These are phyloP conservation scores for Debaryomyces prosopidis DNA, from an alignment of 805 yeast species.

Conservation along the genomic window DNA sequence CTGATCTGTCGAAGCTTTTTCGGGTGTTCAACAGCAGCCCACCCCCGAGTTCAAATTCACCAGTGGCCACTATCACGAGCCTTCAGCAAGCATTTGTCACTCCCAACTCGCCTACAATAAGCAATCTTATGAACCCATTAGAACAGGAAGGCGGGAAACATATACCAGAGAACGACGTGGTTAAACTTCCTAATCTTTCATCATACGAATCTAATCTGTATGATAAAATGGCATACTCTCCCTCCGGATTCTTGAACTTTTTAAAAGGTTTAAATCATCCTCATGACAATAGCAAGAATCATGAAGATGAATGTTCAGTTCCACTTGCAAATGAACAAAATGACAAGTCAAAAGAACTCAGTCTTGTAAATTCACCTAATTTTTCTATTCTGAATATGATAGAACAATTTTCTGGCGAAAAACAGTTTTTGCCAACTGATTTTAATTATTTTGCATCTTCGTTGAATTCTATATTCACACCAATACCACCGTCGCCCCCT, in stretches of 20 bases:
- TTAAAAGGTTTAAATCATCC: conserved; percentile 22
- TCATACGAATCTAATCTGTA: background rate
- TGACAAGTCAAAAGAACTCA: background rate
- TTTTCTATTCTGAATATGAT: background rate
- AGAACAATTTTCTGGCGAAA: background rate
- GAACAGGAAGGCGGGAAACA: background rate
- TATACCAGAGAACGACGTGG: background rate
- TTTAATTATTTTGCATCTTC: conserved; percentile 11
- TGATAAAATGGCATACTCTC: conserved; percentile 13
- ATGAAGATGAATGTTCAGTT: background rate
- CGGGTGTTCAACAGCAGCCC: background rate
- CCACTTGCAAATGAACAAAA: conserved; percentile 2
- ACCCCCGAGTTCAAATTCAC: background rate
- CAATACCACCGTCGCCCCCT: conserved; percentile 34
- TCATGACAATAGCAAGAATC: conserved; percentile 1
- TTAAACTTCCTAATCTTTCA: background rate
- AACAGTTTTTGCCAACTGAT: background rate
- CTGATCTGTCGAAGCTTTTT: background rate
- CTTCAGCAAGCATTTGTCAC: background rate
- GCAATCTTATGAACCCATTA: conserved; percentile 10
- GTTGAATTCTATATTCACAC: conserved; percentile 22
- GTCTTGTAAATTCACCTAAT: background rate
- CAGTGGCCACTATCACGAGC: background rate
- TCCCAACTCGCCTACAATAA: conserved; percentile 11
- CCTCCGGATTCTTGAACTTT: conserved; percentile 24